These are phyloP conservation scores for Rhizopus sp. DNA, from an alignment of 371 early-diverging fungal species.

Conservation along the genomic window DNA sequence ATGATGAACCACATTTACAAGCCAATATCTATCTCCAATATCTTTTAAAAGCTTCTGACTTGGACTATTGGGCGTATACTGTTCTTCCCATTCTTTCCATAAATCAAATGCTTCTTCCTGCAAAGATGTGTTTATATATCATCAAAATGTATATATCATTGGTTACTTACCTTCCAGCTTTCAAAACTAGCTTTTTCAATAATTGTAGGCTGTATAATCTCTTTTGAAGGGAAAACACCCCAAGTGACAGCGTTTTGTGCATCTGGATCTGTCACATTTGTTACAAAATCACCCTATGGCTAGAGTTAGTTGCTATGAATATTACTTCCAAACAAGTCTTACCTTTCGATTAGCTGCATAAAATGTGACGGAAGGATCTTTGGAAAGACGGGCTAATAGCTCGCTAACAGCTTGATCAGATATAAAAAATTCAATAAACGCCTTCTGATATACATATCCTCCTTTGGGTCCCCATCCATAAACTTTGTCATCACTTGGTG, in stretches of 20 bases:
- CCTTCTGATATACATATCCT: slow-evolving; percentile 97
- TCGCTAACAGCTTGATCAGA: slow-evolving; percentile 69
- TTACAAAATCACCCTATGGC: slow-evolving; percentile 75
- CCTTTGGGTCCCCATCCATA: slow-evolving; percentile 98
- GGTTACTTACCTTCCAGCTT: slow-evolving; percentile 75
- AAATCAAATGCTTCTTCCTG: slow-evolving; percentile 93
- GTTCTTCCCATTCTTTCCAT: slow-evolving; percentile 89
- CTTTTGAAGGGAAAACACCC: slow-evolving; percentile 98
- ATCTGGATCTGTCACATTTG: slow-evolving; percentile 77
- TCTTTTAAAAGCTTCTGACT: slow-evolving; percentile 60
- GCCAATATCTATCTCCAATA: slow-evolving; percentile 76
- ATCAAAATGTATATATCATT: background rate
- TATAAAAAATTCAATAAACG: slow-evolving; percentile 96
- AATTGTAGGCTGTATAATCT: slow-evolving; percentile 96
- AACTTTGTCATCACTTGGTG: slow-evolving; percentile 71
- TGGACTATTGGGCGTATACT: slow-evolving; percentile 65
- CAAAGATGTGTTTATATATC: background rate
- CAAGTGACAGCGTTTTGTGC: slow-evolving; percentile 96
- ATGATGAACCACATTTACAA: slow-evolving; percentile 92
- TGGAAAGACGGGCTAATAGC: slow-evolving; percentile 68
- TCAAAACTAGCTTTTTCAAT: slow-evolving; percentile 91
- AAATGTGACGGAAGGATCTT: slow-evolving; percentile 78
- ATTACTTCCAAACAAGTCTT: background rate
- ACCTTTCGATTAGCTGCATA: slow-evolving; percentile 83
- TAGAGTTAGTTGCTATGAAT: background rate